Evolutionary conservation across 192 early-diverging fungal genomes (phyloP).

Genomic region (Dimargaris cristalligena): DNA sequence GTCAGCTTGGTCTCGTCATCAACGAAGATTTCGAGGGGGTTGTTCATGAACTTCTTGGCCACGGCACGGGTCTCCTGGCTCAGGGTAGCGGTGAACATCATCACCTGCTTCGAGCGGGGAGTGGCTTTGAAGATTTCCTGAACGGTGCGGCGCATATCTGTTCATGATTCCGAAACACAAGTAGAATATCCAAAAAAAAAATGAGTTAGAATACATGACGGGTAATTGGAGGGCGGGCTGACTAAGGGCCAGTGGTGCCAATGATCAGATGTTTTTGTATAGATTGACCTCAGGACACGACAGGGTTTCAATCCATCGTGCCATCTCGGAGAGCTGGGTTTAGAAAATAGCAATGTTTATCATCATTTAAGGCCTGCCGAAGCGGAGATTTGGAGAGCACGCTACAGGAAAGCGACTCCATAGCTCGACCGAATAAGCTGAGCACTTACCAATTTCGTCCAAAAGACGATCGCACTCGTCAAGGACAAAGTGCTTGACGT

Average conservation of each 20-base stretch:
- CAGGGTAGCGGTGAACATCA: slow-evolving; percentile 96
- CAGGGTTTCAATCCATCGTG: not conserved
- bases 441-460: slow-evolving; percentile 67
- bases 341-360: slow-evolving; percentile 39
- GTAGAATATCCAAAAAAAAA: not conserved
- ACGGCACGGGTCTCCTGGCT: slow-evolving; percentile 81
- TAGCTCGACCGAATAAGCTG: slow-evolving; percentile 3
- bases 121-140: slow-evolving; percentile 91
- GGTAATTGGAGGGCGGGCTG: too few relatives aligned
- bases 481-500: slow-evolving; percentile 93
- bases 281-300: too few relatives aligned
- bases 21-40: slow-evolving; percentile 92
- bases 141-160: slow-evolving; percentile 94
- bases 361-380: slow-evolving; percentile 10
- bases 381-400: not conserved
- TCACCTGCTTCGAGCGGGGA: slow-evolving; percentile 94
- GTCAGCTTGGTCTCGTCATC: slow-evolving; percentile 97
- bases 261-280: too few relatives aligned
- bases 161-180: too few relatives aligned
- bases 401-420: not conserved
- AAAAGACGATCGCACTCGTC: slow-evolving; percentile 99
- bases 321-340: slow-evolving; percentile 65
- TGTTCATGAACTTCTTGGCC: slow-evolving; percentile 97
- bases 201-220: slow-evolving; percentile 8
- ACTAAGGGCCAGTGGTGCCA: too few relatives aligned